These are phyloP conservation scores for Gossypium laxum DNA, from an alignment of 441 rosid genomes.

Conservation along the genomic window DNA sequence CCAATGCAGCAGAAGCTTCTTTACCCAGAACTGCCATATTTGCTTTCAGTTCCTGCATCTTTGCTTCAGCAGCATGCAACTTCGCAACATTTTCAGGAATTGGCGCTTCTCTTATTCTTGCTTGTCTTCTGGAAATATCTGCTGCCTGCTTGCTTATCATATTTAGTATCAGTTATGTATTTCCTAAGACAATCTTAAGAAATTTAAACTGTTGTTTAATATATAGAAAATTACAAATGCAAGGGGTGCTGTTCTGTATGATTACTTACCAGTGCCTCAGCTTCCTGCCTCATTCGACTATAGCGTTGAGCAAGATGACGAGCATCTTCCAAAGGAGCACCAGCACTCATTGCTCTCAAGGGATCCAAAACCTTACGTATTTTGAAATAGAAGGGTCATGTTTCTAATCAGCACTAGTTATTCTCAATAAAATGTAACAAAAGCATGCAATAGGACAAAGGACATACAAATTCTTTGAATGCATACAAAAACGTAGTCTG, in stretches of 20 bases:
- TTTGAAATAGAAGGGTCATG: background rate
- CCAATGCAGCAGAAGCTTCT: conserved; percentile 87
- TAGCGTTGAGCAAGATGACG: conserved; percentile 89
- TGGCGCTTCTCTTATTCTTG: conserved; percentile 63
- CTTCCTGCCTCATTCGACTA: conserved; percentile 94
- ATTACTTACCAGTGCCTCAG: conserved; percentile 34
- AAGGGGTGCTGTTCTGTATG: background rate
- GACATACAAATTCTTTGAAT: background rate
- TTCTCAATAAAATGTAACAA: background rate
- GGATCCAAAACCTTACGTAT: conserved; percentile 73
- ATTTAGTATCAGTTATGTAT: background rate
- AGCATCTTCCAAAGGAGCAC: conserved; percentile 80
- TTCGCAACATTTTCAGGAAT: conserved; percentile 79
- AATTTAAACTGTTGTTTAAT: background rate
- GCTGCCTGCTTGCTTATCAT: conserved; percentile 15
- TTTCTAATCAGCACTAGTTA: background rate
- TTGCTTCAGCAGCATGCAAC: conserved; percentile 72
- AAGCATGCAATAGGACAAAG: background rate
- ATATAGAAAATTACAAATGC: background rate
- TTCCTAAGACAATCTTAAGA: background rate
- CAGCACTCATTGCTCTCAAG: conserved; percentile 66
- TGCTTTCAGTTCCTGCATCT: conserved; percentile 70
- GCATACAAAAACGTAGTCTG: background rate
- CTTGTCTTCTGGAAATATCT: conserved; percentile 30
- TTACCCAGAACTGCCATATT: conserved; percentile 90